These are phyloP conservation scores for Volutella citrinella DNA, from an alignment of 2,329 filamentous ascomycete genomes.

Conservation along the genomic window DNA sequence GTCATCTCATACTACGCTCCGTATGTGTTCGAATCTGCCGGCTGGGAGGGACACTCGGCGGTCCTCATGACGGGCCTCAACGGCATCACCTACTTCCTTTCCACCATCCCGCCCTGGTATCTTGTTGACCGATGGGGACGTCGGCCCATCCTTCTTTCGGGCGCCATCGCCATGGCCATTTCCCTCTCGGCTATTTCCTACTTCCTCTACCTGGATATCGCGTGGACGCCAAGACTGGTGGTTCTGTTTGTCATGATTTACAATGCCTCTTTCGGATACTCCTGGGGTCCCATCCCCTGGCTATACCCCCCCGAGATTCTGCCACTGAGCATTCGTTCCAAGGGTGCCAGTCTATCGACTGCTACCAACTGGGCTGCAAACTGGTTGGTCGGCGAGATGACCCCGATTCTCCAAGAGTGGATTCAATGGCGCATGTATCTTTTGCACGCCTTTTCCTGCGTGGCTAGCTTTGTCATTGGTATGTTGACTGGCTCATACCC, in stretches of 20 bases:
- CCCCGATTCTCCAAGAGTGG: constrained; percentile 84
- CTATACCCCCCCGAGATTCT: constrained; percentile 98
- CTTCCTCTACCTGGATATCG: constrained; percentile 86
- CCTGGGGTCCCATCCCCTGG: constrained; percentile 97
- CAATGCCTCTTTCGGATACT: constrained; percentile 93
- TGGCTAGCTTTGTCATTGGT: constrained; percentile 94
- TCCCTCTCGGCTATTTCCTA: constrained; percentile 90
- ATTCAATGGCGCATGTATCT: constrained; percentile 95
- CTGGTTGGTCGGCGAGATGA: constrained; percentile 94
- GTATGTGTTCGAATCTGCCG: constrained; percentile 91
- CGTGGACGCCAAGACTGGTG: constrained; percentile 75
- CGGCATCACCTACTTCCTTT: constrained; percentile 81
- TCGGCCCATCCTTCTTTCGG: constrained; percentile 82
- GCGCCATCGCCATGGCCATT: constrained; percentile 84
- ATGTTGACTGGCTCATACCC: constrained; percentile 44
- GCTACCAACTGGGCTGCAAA: constrained; percentile 99
- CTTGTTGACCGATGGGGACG: constrained; percentile 90
- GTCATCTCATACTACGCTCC: constrained; percentile 99
- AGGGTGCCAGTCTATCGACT: constrained; percentile 93
- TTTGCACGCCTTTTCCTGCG: constrained; percentile 95
- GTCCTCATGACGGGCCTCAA: constrained; percentile 98
- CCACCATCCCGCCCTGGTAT: constrained; percentile 96
- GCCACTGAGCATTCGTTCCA: constrained; percentile 92
- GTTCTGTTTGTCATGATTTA: constrained; percentile 98
- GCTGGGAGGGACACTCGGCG: constrained; percentile 88